Evolutionary conservation across 371 early-diverging fungal species (phyloP), one percentile per base, ranked within the genome.

Genomic region (Saksenaea oblongispora): DNA sequence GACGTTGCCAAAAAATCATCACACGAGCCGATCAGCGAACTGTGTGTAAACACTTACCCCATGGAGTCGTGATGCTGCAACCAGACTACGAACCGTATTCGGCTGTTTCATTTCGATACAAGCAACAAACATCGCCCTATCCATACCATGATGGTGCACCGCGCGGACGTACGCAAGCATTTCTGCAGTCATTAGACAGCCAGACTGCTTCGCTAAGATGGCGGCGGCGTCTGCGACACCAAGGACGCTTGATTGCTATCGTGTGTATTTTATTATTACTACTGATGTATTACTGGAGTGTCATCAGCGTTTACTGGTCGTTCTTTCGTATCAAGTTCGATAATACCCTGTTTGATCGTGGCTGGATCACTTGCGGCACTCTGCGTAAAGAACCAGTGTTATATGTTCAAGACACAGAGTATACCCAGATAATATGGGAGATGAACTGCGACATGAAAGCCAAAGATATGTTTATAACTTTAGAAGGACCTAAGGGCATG

Each of bases 391-490:
- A 84, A 22, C 87, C 87, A 0, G 76, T 84, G 61, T 62, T 87
- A 17, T 85, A 75, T 65, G 79, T 87, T 17, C 75, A 81, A 56
- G 87, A 84, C 47, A 78, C 73, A 9, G 66, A 74, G 10, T 75
- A 82, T 36, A 72, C 84, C 15, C 76, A 85, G 56, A 78, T 87
- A 3, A 82, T 87, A 14, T 87, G 87, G 87, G 87, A 87, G 42
- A 79, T 81, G 73, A 87, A 85, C 47, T 87, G 87, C 58, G 75
- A 72, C 5, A 71, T 65, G 58, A 54, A 68, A 7, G 44, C 72
- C 28, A 71, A 76, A 14, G 76, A 82, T 18, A 79, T 87, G 83
- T 63, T 44, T 0, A 54, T 86, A 5, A 64, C 65, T 14, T 83
- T 41, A 1, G 42, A 41, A 41, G 80, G 83, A 61, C 7, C 58